phyloP scores from a whole-genome alignment of 441 rosid species.

The Lagerstroemia fauriei region DNA sequence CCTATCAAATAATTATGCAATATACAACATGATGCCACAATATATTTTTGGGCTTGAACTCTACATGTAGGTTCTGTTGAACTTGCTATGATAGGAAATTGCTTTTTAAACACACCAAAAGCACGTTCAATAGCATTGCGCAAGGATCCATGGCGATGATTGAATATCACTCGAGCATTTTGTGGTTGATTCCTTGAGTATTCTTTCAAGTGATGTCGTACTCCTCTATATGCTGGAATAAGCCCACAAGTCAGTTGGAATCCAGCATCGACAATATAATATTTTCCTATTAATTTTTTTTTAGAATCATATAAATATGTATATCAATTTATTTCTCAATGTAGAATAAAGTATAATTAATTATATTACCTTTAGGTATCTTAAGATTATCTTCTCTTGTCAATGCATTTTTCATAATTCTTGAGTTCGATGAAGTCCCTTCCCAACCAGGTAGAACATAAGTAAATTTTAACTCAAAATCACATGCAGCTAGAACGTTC shows the following conservation, averaged over 20 bases:
- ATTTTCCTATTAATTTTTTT: neutral
- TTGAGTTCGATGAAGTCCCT: neutral
- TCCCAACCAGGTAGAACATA: constrained; percentile 2
- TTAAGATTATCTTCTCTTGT: neutral
- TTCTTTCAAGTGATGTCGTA: neutral
- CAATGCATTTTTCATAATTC: neutral
- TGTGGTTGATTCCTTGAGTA: neutral
- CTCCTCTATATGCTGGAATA: neutral
- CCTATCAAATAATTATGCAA: neutral
- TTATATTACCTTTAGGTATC: neutral
- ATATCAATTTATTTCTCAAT: too few relatives aligned
- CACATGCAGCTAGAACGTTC: neutral
- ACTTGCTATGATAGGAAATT: neutral
- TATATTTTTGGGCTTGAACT: neutral
- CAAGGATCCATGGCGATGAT: neutral
- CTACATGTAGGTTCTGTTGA: neutral
- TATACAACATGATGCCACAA: neutral
- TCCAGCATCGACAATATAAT: neutral
- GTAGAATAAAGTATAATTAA: neutral
- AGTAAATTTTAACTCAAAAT: constrained; percentile 7
- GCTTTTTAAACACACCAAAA: neutral
- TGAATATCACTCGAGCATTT: neutral
- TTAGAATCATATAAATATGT: neutral
- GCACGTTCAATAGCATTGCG: neutral
- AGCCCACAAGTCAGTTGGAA: neutral